These are phyloP conservation scores for Brassica hybrid DNA, from an alignment of 441 rosid species.

Conservation along the genomic window DNA sequence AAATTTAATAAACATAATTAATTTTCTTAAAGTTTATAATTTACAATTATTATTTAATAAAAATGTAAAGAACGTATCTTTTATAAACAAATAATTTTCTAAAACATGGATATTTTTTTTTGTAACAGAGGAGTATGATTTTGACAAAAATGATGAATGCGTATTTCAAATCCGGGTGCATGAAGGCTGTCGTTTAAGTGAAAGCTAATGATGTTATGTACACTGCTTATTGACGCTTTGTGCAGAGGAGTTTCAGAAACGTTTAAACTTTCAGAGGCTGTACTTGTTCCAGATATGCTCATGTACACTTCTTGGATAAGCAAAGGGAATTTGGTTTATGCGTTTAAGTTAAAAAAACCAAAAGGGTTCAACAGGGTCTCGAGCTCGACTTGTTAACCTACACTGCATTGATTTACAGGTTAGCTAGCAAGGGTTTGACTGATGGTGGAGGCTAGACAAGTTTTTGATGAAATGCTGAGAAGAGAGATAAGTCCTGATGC, in stretches of 20 bases:
- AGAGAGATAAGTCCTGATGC: slow-evolving; percentile 45
- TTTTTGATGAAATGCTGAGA: slow-evolving; percentile 47
- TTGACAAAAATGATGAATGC: background rate
- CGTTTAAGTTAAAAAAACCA: slow-evolving; percentile 46
- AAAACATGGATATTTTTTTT: too few relatives aligned
- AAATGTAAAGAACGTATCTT: too few relatives aligned
- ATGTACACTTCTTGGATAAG: slow-evolving; percentile 51
- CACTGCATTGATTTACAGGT: slow-evolving; percentile 46
- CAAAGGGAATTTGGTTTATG: slow-evolving; percentile 46
- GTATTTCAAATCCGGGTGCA: too few relatives aligned
- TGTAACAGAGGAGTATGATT: too few relatives aligned
- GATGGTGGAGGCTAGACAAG: slow-evolving; percentile 52
- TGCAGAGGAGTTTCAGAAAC: slow-evolving; percentile 49
- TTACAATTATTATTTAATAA: too few relatives aligned
- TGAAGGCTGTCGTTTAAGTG: slow-evolving; percentile 9
- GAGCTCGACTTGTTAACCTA: slow-evolving; percentile 47
- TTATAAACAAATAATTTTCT: too few relatives aligned
- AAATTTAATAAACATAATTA: too few relatives aligned
- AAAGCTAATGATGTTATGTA: slow-evolving; percentile 43
- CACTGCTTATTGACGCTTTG: slow-evolving; percentile 45
- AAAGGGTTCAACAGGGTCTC: slow-evolving; percentile 48
- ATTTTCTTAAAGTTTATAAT: too few relatives aligned
- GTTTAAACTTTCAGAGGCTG: slow-evolving; percentile 45
- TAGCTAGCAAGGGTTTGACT: slow-evolving; percentile 43
- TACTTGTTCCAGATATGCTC: slow-evolving; percentile 45